phyloP scores from a whole-genome alignment of 2,329 filamentous ascomycete species.

The Colletotrichum musicola region DNA sequence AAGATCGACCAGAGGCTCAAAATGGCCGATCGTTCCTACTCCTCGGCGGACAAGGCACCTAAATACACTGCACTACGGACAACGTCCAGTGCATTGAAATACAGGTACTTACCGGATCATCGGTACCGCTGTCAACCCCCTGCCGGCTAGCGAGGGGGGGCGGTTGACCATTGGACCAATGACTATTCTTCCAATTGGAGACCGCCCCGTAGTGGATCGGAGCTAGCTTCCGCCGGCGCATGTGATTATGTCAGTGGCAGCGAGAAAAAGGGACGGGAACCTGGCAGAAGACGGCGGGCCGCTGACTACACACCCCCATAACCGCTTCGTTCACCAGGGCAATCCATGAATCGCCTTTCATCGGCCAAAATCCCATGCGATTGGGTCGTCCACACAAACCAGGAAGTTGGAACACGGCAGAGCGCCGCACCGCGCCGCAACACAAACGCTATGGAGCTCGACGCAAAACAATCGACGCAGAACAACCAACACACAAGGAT shows the following conservation, averaged over 20 bases:
- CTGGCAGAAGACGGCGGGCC: neutral
- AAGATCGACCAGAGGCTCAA: conserved; percentile 19
- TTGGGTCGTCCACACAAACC: conserved; percentile 18
- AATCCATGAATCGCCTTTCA: conserved; percentile 15
- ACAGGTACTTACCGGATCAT: conserved; percentile 21
- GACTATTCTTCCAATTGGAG: neutral
- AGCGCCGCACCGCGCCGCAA: neutral
- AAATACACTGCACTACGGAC: too few relatives aligned
- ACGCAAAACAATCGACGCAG: neutral
- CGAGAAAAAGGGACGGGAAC: conserved; percentile 17
- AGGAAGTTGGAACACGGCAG: neutral
- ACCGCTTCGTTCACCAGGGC: neutral
- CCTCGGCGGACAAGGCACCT: neutral
- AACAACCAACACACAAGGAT: neutral
- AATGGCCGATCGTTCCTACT: conserved; percentile 17
- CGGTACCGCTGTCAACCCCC: conserved; percentile 21
- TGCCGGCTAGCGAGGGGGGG: conserved; percentile 16
- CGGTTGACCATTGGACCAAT: conserved; percentile 29
- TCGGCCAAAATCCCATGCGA: conserved; percentile 6
- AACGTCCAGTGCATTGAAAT: neutral
- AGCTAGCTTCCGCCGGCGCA: conserved; percentile 15
- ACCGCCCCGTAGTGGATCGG: neutral
- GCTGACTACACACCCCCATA: conserved; percentile 21
- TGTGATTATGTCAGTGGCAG: conserved; percentile 37
- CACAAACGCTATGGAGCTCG: neutral